Base-by-base conservation (phyloP, 176 grass and related monocot species). In the Paspalum vaginatum region DNA sequence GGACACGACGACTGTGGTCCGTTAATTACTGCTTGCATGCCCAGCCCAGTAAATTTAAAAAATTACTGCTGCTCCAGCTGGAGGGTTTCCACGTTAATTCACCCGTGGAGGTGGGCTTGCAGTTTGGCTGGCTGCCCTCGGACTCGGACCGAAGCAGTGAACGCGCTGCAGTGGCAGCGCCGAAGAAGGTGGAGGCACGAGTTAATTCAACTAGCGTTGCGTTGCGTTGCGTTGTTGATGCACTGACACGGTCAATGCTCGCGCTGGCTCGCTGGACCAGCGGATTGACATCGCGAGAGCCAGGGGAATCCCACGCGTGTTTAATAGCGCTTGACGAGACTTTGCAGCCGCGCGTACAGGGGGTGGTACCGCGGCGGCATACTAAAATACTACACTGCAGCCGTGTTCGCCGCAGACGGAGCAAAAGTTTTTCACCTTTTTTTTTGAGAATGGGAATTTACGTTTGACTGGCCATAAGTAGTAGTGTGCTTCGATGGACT, bases 171-270 rank as follows among this genome's bases (percentile, higher is more conserved):
- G 39, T 5, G 40, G 18, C 26, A 58, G 67, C 65, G 32, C 10
- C n/a, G 41, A 1, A 1, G 32, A 11, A 16, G 26, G 67, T 51
- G 42, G 72, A 57, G 56, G 32, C 39, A 46, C 9, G 49, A 73
- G 72, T 64, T 77, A 73, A 88, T 75, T 79, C 43, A 84, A 79
- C 74, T 68, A 32, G 32, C 32, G 32, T n/a, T n/a, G n/a, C n/a
- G n/a, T n/a, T n/a, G 32, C 32, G 32, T 32, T 32, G 32, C 32
- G 69, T 43, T 73, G 70, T 45, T 72, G 58, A 66, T 77, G 42
- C 47, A 71, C 83, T 82, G 87, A 82, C 87, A 89, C n/a, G 67
- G 78, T 66, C 83, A 85, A 81, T 85, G 82, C 27, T 63, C 65
- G 42, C 20, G 59, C 54, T 8, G 25, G 43, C 72, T 75, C 51